Base-by-base conservation (phyloP, 805 yeast species). In the Tetrapisispora taiwanensis region DNA sequence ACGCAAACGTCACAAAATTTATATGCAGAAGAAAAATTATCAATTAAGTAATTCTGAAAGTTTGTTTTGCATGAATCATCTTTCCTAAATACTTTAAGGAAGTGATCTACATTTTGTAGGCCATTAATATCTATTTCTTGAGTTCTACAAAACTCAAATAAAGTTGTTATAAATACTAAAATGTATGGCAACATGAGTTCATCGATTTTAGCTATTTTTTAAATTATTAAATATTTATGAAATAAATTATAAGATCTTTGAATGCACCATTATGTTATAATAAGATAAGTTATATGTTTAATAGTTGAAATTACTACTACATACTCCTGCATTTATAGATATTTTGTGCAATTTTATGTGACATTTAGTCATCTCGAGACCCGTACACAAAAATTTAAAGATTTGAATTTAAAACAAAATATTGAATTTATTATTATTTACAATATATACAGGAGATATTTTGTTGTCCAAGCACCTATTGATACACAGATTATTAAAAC, bases 391-490 rank as follows among this genome's bases (percentile, higher is more conserved):
- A 34, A 34, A 34, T 22, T 8, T 22, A 22, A 22, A 22, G 26
- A 22, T 22, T 22, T 22, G 8, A 22, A 22, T 22, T 22, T 22
- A 22, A 22, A 22, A 22, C 26, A 22, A 22, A 22, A 22, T 8
- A 22, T 22, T 8, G 26, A 22, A 22, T 22, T 22, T 22, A 22
- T 22, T 22, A 22, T 22, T 22, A 31, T 31, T 31, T 31, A 31
- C 34, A 22, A 31, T 36, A 36, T 36, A 36, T 36, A 36, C 39
- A 36, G n/a, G 39, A 24, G 24, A 36, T 15, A 31, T n/a, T n/a
- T 9, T 7, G 17, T 15, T 31, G 19, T 31, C 34, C 14, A 6
- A 12, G 31, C 10, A 28, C 14, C 14, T 28, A 28, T 12, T 26
- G 28, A 28, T 12, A 28, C 31, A 22, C 26, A 22, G 26, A 22